Percentiles rank a stretch among this genome's conserved stretches.
These are phyloP conservation scores for Schoenoplectus triqueter DNA, from an alignment of 202 grass and related monocot species.

Conservation along the genomic window DNA sequence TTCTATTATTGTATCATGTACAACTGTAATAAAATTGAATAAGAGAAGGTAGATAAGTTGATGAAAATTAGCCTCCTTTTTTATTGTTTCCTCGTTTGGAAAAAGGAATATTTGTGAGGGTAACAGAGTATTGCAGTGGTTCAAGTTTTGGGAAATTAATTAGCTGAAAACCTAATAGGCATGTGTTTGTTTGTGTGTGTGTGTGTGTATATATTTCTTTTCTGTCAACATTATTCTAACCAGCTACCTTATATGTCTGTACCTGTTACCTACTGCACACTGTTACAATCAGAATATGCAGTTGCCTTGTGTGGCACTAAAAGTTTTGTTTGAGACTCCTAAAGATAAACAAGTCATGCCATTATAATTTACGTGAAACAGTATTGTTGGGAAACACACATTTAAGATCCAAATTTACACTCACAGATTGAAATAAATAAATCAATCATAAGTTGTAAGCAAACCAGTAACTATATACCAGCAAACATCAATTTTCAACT, in stretches of 20 bases:
- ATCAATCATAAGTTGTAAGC: constrained; percentile 29
- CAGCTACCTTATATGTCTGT: neutral
- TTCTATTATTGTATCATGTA: neutral
- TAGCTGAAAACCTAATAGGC: neutral
- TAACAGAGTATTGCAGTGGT: neutral
- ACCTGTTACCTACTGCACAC: no score
- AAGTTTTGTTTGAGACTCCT: neutral
- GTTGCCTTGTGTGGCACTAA: neutral
- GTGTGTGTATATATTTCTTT: no score
- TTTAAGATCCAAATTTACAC: constrained; percentile 30
- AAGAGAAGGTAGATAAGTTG: constrained; percentile 14
- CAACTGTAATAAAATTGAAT: neutral
- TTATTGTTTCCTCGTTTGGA: neutral
- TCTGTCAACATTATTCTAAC: no score
- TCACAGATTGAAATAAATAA: neutral
- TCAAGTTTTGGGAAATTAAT: neutral
- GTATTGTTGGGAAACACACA: constrained; percentile 10
- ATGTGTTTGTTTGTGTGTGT: neutral
- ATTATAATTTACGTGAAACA: constrained; percentile 16
- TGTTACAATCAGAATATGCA: constrained; percentile 5
- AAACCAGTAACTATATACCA: constrained; percentile 10
- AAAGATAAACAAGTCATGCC: neutral
- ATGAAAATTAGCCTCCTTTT: neutral
- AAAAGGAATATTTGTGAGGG: neutral
- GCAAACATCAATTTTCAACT: neutral